phyloP scores from a whole-genome alignment of 202 grass and related monocot species.

The Hordeum pubiflorum region DNA sequence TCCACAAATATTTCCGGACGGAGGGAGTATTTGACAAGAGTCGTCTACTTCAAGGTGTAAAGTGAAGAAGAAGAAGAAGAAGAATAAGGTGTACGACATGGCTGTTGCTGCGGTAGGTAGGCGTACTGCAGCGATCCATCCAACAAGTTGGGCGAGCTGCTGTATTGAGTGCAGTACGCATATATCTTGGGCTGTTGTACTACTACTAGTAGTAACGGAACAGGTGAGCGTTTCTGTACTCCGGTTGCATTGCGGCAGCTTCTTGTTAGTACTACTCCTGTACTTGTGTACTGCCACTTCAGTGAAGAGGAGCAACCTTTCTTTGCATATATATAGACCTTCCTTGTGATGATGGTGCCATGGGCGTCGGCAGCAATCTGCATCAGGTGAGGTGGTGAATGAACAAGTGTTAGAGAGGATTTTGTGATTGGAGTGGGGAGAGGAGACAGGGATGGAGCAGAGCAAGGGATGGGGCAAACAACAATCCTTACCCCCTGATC shows the following conservation, averaged over 20 bases:
- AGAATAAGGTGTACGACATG: not conserved
- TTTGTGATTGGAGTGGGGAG: conserved; percentile 16
- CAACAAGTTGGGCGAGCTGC: not conserved
- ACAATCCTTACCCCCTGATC: not conserved
- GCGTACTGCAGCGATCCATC: not conserved
- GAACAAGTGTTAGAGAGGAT: not conserved
- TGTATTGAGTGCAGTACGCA: conserved; percentile 8
- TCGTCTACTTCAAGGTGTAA: not conserved
- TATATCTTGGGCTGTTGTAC: not conserved
- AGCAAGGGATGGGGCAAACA: conserved; percentile 47
- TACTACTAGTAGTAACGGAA: not conserved
- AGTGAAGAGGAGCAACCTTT: not conserved
- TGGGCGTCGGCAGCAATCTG: not conserved
- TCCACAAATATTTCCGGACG: no score
- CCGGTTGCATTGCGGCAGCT: not conserved
- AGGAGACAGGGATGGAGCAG: conserved; percentile 13
- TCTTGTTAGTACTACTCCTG: not conserved
- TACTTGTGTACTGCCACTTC: not conserved
- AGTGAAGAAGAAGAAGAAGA: not conserved
- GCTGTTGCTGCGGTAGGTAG: not conserved
- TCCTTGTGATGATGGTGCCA: not conserved
- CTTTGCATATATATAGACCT: conserved; percentile 13
- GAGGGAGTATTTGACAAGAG: no score
- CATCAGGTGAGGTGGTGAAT: not conserved
- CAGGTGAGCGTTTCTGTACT: conserved; percentile 8